phyloP scores from a whole-genome alignment of 2,329 filamentous ascomycete genomes.

The Moelleriella libera region DNA sequence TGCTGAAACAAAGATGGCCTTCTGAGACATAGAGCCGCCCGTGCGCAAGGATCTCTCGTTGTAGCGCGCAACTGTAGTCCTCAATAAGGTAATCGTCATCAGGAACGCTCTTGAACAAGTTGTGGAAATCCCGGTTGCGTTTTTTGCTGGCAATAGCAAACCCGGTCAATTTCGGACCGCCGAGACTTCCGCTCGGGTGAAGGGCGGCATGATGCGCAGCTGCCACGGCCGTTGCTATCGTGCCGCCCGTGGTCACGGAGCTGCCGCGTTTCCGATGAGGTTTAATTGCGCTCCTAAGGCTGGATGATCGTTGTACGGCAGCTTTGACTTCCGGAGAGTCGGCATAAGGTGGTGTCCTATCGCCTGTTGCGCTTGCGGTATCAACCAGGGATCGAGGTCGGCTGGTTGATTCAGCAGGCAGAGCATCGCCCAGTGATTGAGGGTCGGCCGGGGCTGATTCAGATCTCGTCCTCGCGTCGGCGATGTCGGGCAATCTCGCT shows the following conservation, averaged over 20 bases:
- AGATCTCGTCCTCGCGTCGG: slow-evolving; percentile 35
- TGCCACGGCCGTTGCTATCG: slow-evolving; percentile 57
- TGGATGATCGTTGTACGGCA: slow-evolving; percentile 48
- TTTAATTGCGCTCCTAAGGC: slow-evolving; percentile 47
- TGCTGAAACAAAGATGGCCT: slow-evolving; percentile 95
- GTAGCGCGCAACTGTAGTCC: slow-evolving; percentile 92
- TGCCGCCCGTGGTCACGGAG: slow-evolving; percentile 53
- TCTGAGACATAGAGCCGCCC: slow-evolving; percentile 93
- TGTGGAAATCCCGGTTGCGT: slow-evolving; percentile 89
- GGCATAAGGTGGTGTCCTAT: slow-evolving; percentile 48
- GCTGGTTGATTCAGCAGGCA: slow-evolving; percentile 20
- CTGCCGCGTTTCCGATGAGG: slow-evolving; percentile 68
- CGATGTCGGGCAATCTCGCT: slow-evolving; percentile 36
- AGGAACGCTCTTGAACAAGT: slow-evolving; percentile 86
- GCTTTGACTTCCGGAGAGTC: slow-evolving; percentile 50
- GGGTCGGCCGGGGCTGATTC: slow-evolving; percentile 43
- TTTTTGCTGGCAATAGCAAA: slow-evolving; percentile 96
- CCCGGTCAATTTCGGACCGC: slow-evolving; percentile 68
- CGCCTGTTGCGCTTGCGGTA: slow-evolving; percentile 23
- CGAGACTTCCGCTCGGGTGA: slow-evolving; percentile 41
- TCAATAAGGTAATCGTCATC: slow-evolving; percentile 98
- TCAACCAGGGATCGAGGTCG: slow-evolving; percentile 39
- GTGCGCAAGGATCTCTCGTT: slow-evolving; percentile 89
- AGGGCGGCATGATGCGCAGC: slow-evolving; percentile 58
- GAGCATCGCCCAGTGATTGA: slow-evolving; percentile 11